Percentiles rank a stretch among this genome's conserved stretches.
phyloP scores from a whole-genome alignment of 371 early-diverging fungal genomes.

The Globomyces sp. region DNA sequence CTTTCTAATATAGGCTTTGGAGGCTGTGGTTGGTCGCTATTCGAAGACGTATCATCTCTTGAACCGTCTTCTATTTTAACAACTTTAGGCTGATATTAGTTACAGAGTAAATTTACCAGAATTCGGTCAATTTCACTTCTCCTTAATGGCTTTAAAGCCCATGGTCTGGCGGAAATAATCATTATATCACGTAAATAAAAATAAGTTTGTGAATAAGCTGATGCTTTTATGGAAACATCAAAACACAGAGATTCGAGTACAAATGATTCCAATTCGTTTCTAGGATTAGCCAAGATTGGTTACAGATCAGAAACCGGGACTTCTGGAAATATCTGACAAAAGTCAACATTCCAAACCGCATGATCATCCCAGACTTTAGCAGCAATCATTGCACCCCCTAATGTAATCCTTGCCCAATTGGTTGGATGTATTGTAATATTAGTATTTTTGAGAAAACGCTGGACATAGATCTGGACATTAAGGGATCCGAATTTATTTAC shows the following conservation, averaged over 20 bases:
- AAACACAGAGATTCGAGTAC: constrained; percentile 57
- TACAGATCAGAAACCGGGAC: constrained; percentile 59
- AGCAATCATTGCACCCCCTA: constrained; percentile 68
- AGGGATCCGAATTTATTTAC: constrained; percentile 12
- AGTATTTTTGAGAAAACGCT: constrained; percentile 66
- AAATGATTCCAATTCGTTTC: constrained; percentile 60
- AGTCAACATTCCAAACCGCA: constrained; percentile 83
- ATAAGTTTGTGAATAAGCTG: constrained; percentile 58
- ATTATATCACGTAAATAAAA: constrained; percentile 58
- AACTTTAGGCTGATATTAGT: neutral
- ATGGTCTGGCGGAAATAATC: constrained; percentile 22
- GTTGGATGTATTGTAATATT: constrained; percentile 58
- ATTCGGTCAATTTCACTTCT: neutral
- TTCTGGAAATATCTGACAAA: constrained; percentile 74
- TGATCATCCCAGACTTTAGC: constrained; percentile 88
- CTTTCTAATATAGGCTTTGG: neutral
- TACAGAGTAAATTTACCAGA: neutral
- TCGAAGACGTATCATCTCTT: neutral
- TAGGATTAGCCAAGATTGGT: constrained; percentile 20
- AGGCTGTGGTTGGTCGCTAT: neutral
- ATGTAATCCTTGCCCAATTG: constrained; percentile 72
- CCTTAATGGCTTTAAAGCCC: constrained; percentile 30
- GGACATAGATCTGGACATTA: constrained; percentile 57
- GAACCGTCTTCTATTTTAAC: neutral
- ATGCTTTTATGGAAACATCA: constrained; percentile 60